phyloP scores from a whole-genome alignment of 768 basidiomycete species.

The Podaxis sp. region DNA sequence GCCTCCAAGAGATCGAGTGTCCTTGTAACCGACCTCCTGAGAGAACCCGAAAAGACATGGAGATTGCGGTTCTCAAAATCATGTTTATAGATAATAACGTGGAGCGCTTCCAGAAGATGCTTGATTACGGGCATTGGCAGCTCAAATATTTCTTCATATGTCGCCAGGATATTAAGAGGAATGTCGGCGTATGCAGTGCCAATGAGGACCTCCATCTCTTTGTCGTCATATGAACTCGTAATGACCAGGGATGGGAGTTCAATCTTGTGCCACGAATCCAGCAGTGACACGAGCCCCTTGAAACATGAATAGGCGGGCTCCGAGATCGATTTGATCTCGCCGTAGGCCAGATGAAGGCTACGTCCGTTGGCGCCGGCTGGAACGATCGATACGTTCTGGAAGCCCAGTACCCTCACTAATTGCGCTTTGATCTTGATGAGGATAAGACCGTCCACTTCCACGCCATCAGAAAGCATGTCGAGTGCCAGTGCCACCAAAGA shows the following conservation, averaged over 20 bases:
- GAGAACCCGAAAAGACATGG: slow-evolving; percentile 29
- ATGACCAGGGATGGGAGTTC: slow-evolving; percentile 46
- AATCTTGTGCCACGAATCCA: slow-evolving; percentile 58
- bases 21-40: slow-evolving; percentile 54
- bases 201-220: slow-evolving; percentile 39
- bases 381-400: slow-evolving; percentile 45
- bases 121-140: slow-evolving; percentile 61
- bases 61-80: slow-evolving; percentile 47
- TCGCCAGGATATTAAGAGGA: slow-evolving; percentile 49
- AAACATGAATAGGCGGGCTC: slow-evolving; percentile 53
- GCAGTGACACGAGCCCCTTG: slow-evolving; percentile 51
- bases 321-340: slow-evolving; percentile 42
- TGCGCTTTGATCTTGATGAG: slow-evolving; percentile 64
- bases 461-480: slow-evolving; percentile 66
- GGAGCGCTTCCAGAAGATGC: slow-evolving; percentile 59
- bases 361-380: slow-evolving; percentile 45
- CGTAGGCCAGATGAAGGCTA: slow-evolving; percentile 55
- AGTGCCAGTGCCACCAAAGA: slow-evolving; percentile 58
- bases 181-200: slow-evolving; percentile 68
- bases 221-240: not conserved
- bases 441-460: slow-evolving; percentile 48
- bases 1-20: slow-evolving; percentile 50
- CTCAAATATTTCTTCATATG: slow-evolving; percentile 40
- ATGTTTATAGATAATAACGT: slow-evolving; percentile 72
- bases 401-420: slow-evolving; percentile 52